Percentiles rank a stretch among this genome's conserved stretches.
Evolutionary conservation across 1,284 basidiomycete genomes (phyloP).

Genomic region (Leucoagaricus sp.): DNA sequence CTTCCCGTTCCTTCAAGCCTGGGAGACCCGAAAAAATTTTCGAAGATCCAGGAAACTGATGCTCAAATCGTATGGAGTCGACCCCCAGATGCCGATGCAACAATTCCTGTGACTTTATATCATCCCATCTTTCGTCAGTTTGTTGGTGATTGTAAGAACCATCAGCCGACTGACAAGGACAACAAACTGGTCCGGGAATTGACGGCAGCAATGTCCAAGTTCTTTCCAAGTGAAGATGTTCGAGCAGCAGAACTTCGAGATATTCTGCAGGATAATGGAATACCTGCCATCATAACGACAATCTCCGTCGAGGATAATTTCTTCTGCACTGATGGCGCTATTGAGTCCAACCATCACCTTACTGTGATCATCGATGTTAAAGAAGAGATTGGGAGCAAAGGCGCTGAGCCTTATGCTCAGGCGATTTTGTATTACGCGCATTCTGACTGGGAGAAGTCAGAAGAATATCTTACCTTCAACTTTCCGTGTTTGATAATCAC

Average conservation of each 20-base stretch:
- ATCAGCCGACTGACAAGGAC: constrained; percentile 19
- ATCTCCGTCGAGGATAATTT: neutral
- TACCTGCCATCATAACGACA: neutral
- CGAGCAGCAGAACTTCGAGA: neutral
- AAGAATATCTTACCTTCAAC: too few species aligned
- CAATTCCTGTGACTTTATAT: constrained; percentile 18
- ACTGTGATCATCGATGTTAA: constrained; percentile 18
- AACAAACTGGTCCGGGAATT: constrained; percentile 16
- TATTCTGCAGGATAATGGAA: neutral
- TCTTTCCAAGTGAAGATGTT: constrained; percentile 16
- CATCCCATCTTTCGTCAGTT: constrained; percentile 25
- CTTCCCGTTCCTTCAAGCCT: neutral
- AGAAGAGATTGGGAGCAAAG: constrained; percentile 18
- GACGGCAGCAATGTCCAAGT: constrained; percentile 18
- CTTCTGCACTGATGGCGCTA: neutral
- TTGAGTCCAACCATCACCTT: neutral
- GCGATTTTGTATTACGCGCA: constrained; percentile 18
- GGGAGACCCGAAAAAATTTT: neutral
- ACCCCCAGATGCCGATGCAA: neutral
- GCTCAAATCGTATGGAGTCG: neutral
- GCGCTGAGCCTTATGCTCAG: constrained; percentile 23
- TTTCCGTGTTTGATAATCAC: too few species aligned
- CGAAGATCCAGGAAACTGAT: neutral
- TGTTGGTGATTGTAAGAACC: constrained; percentile 18
- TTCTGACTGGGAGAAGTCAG: neutral